phyloP scores from a whole-genome alignment of 768 basidiomycete genomes.

The Mycena rebaudengoi region DNA sequence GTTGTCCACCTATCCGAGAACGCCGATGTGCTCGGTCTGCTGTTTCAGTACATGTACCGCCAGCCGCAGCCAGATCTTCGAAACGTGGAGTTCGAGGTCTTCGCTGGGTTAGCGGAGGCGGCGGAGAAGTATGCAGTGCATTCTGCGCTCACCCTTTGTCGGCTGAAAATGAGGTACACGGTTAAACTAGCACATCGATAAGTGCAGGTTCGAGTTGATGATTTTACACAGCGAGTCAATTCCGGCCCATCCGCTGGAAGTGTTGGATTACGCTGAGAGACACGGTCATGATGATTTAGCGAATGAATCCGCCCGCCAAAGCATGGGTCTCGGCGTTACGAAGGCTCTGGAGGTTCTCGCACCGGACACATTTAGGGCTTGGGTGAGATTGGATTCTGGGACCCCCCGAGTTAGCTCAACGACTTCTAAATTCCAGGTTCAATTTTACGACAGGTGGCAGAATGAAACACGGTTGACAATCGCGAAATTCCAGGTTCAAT shows the following conservation, averaged over 20 bases:
- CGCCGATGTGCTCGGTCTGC: constrained; percentile 20
- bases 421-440: no score
- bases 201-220: background rate
- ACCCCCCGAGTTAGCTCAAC: no score
- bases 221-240: background rate
- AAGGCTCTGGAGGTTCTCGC: background rate
- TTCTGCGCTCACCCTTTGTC: constrained; percentile 28
- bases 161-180: constrained; percentile 27
- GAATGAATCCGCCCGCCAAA: constrained; percentile 6
- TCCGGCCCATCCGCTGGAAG: constrained; percentile 2
- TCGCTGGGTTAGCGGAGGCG: constrained; percentile 28
- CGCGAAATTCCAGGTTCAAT: no score
- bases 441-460: no score
- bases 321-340: background rate
- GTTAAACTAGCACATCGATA: background rate
- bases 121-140: constrained; percentile 35
- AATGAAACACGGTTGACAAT: no score
- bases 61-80: constrained; percentile 30
- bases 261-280: constrained; percentile 18
- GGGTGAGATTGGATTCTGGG: no score
- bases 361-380: background rate
- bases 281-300: constrained; percentile 15
- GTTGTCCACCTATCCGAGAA: constrained; percentile 17
- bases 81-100: constrained; percentile 13
- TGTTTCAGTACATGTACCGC: constrained; percentile 33